These are phyloP conservation scores for Yamadazyma blattariae DNA, from an alignment of 1,139 yeast species.

Conservation along the genomic window DNA sequence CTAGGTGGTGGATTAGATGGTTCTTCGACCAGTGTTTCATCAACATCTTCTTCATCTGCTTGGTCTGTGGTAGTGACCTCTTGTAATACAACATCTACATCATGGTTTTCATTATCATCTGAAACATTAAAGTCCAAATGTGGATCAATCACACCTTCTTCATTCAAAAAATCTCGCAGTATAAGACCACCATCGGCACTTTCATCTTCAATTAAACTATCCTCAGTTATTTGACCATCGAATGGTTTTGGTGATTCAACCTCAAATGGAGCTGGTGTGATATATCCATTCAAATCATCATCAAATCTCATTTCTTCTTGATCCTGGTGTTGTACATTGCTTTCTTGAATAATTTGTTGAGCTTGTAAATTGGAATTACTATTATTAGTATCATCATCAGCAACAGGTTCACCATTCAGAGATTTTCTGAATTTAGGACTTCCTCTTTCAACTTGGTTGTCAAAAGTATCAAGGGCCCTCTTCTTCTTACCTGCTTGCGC, in stretches of 20 bases:
- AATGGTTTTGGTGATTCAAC: not conserved
- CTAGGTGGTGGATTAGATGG: not conserved
- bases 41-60: not conserved
- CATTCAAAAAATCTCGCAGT: too few species aligned
- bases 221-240: too few species aligned
- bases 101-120: too few species aligned
- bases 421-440: constrained; percentile 1
- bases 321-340: not conserved
- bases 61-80: too few species aligned
- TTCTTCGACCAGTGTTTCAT: constrained; percentile 4
- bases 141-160: too few species aligned
- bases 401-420: not conserved
- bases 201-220: too few species aligned
- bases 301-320: constrained; percentile 1
- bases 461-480: not conserved
- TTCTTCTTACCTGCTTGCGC: constrained; percentile 13
- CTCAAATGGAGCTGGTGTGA: constrained; percentile 1
- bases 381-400: too few species aligned
- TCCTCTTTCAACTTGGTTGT: constrained; percentile 1
- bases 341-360: not conserved
- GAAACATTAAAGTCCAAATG: too few species aligned
- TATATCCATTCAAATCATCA: constrained; percentile 4
- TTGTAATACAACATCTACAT: too few species aligned
- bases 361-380: too few species aligned
- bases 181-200: too few species aligned